Conservation (phyloP, 306 rosid genomes). For the Astragalus membranaceus region DNA sequence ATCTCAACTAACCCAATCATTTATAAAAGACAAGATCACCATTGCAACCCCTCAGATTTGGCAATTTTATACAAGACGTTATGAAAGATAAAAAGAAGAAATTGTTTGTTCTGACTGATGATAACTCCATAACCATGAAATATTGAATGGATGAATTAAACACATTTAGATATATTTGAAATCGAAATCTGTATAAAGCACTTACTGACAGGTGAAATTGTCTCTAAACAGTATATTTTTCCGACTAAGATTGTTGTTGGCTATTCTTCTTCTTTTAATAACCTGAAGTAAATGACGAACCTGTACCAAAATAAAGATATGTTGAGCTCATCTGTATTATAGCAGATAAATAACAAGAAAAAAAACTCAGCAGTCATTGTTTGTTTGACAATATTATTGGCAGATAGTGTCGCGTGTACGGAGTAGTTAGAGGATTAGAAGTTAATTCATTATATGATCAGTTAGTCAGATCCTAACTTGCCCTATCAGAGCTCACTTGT, state of each 20-base stretch:
- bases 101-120: not conserved
- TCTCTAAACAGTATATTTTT: conserved; percentile 86
- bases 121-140: conserved; percentile 13
- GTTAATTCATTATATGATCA: not conserved
- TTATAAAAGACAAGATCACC: not conserved
- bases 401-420: not conserved
- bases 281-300: conserved; percentile 90
- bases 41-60: not conserved
- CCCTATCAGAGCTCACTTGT: no score
- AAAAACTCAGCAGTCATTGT: not conserved
- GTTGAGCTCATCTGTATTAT: conserved; percentile 20
- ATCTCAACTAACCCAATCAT: conserved; percentile 11
- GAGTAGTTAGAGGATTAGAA: not conserved
- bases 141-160: not conserved
- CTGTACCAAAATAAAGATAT: conserved; percentile 38
- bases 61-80: conserved; percentile 1
- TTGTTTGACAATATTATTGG: not conserved
- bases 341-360: conserved; percentile 13
- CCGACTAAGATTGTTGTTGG: conserved; percentile 67
- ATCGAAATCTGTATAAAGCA: conserved; percentile 9
- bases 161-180: not conserved
- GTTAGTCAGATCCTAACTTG: not conserved
- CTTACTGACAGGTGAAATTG: conserved; percentile 84
- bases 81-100: conserved; percentile 9
- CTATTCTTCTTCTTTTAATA: conserved; percentile 81